Evolutionary conservation across 2,329 filamentous ascomycete species (phyloP).

Genomic region (Geosmithia flava): DNA sequence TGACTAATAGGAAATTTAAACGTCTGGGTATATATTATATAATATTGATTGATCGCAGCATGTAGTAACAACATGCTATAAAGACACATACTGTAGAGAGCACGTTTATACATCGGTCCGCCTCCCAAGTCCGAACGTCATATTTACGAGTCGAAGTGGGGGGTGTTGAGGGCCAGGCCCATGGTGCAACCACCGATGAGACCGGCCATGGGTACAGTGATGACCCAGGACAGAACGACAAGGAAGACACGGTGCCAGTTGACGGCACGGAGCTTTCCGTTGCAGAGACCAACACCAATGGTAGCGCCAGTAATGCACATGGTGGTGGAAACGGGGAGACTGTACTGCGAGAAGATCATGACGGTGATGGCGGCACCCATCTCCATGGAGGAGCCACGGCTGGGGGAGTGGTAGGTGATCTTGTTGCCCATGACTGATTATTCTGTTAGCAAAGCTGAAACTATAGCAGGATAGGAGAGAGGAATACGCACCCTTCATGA

Average conservation of each 20-base stretch:
- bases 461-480: constrained; percentile 1
- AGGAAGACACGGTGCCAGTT: constrained; percentile 65
- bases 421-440: constrained; percentile 64
- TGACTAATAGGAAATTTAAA: too few relatives aligned
- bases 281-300: constrained; percentile 67
- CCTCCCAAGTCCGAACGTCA: too few relatives aligned
- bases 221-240: constrained; percentile 48
- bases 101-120: too few relatives aligned
- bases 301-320: constrained; percentile 75
- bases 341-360: constrained; percentile 63
- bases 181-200: constrained; percentile 26
- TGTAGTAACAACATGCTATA: too few relatives aligned
- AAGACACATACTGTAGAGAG: too few relatives aligned
- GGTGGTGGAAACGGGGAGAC: constrained; percentile 62
- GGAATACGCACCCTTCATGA: constrained; percentile 55
- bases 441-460: constrained; percentile 8
- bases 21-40: too few relatives aligned
- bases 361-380: constrained; percentile 69
- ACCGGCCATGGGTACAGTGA: constrained; percentile 29
- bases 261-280: constrained; percentile 57
- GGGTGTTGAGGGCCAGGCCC: constrained; percentile 25
- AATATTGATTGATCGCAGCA: too few relatives aligned
- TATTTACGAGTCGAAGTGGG: constrained; percentile 13
- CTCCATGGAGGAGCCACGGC: constrained; percentile 58
- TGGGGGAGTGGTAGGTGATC: constrained; percentile 56